phyloP scores from a whole-genome alignment of 805 yeast genomes.

The Candida manassasensis region DNA sequence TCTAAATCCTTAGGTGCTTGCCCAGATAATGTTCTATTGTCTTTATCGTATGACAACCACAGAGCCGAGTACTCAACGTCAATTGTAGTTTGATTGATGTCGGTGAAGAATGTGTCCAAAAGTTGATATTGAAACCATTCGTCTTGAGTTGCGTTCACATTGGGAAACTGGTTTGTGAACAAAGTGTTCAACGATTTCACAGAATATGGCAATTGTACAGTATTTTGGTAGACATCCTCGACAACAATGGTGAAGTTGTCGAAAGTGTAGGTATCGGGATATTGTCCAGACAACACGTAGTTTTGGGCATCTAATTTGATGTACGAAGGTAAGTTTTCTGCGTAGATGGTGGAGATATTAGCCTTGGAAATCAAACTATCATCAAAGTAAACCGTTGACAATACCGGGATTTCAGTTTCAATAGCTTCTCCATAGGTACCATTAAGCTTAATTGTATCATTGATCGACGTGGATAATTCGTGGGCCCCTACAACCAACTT shows the following conservation, averaged over 20 bases:
- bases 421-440: constrained; percentile 62
- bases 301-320: constrained; percentile 35
- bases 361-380: constrained; percentile 40
- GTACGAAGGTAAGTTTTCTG: constrained; percentile 58
- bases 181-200: constrained; percentile 51
- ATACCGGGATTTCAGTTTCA: constrained; percentile 53
- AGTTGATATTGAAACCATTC: constrained; percentile 55
- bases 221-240: constrained; percentile 56
- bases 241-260: constrained; percentile 52
- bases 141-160: constrained; percentile 67
- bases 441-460: constrained; percentile 54
- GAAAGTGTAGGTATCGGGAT: constrained; percentile 44
- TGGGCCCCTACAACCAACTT: constrained; percentile 84
- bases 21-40: constrained; percentile 68
- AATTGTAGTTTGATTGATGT: constrained; percentile 45
- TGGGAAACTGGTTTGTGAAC: constrained; percentile 50
- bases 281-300: constrained; percentile 47
- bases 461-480: constrained; percentile 61
- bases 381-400: constrained; percentile 61
- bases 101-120: constrained; percentile 52
- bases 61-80: constrained; percentile 33
- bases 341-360: constrained; percentile 54
- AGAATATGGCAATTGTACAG: constrained; percentile 53
- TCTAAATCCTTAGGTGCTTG: constrained; percentile 39
- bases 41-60: constrained; percentile 64